Base-by-base conservation (phyloP, 2,329 filamentous ascomycete species). In the Aureobasidium sp. region DNA sequence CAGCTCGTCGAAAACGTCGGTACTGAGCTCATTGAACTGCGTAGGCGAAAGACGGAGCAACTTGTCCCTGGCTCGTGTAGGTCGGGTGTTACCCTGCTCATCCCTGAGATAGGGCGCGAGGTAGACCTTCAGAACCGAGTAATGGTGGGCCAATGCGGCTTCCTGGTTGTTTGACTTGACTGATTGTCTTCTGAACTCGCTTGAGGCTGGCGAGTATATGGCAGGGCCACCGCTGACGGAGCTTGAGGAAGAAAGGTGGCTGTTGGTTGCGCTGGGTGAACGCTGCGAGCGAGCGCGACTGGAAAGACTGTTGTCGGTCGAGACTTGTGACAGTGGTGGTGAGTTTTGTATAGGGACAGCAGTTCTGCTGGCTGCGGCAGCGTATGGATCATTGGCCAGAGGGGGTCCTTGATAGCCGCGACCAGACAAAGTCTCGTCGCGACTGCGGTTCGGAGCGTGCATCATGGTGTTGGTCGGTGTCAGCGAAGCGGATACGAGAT, bases 21-120 rank as follows among this genome's bases (percentile, higher is more conserved):
- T 97, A 76, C 92, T 97, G 65, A 99, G 82, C 77, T 99, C 94
- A 75, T 96, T 91, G 74, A 99, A 97, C 74, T 99, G 94, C 32
- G 96, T 90, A 1, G 88, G 81, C 0, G 92, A 96, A 57, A 99
- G 82, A 63, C 93, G 86, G 63, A 97, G 81, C 62, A 97, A 82
- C 80, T 99, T 99, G 76, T 97, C 94, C 70, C 92, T 87, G 61
- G 94, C 94, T 75, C 92, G 88, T 76, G 95, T 96, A 32, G 90
- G 87, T 57, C 87, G 87, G 54, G 85, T 83, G 65, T 87, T 87
- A 50, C 83, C 82, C 71, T 87, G 85, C 67, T 91, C 89, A 73
- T 95, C 89, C 69, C 86, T 86, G 61, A 85, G 82, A 44, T 84
- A 86, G 66, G 82, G 80, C 9, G 84, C 84, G 42, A 97, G 81